Evolutionary conservation across 352 stramenopile genomes (phyloP).

Genomic region (Globisporangium uncinulatum): DNA sequence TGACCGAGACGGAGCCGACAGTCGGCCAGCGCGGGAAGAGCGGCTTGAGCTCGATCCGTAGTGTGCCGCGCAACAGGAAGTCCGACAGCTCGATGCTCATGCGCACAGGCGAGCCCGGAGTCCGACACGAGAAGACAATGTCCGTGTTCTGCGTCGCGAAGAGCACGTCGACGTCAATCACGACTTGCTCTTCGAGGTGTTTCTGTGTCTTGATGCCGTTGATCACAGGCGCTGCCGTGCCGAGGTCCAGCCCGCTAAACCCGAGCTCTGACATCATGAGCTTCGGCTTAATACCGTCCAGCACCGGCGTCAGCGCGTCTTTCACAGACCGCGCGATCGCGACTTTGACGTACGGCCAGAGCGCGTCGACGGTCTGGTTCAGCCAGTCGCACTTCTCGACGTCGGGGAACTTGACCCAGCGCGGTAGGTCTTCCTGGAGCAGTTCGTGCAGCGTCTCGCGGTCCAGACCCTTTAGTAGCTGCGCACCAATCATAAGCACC

Average conservation of each 20-base stretch:
- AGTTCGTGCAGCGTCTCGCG: constrained; percentile 34
- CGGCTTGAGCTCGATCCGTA: constrained; percentile 38
- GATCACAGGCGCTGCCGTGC: constrained; percentile 31
- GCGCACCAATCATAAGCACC: neutral
- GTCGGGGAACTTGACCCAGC: constrained; percentile 43
- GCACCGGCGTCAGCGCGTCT: constrained; percentile 27
- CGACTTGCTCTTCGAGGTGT: constrained; percentile 36
- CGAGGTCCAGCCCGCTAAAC: constrained; percentile 35
- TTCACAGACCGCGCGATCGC: constrained; percentile 29
- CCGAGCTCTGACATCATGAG: constrained; percentile 37
- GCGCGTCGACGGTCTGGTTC: constrained; percentile 33
- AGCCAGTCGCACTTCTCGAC: constrained; percentile 47
- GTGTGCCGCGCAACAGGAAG: constrained; percentile 33
- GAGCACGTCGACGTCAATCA: constrained; percentile 37
- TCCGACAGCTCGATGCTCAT: constrained; percentile 39
- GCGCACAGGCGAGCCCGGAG: constrained; percentile 22
- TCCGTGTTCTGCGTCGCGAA: constrained; percentile 39
- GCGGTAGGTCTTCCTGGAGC: constrained; percentile 33
- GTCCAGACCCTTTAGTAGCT: constrained; percentile 31
- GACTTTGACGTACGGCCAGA: constrained; percentile 45
- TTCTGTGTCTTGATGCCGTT: constrained; percentile 39
- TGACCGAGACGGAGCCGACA: constrained; percentile 30
- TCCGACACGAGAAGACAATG: constrained; percentile 37
- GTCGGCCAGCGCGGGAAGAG: constrained; percentile 40
- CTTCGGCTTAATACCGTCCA: constrained; percentile 32